Percentiles rank a stretch among this genome's conserved stretches.
Conservation (phyloP, 192 early-diverging fungal genomes). For the Backusella psychrophila region DNA sequence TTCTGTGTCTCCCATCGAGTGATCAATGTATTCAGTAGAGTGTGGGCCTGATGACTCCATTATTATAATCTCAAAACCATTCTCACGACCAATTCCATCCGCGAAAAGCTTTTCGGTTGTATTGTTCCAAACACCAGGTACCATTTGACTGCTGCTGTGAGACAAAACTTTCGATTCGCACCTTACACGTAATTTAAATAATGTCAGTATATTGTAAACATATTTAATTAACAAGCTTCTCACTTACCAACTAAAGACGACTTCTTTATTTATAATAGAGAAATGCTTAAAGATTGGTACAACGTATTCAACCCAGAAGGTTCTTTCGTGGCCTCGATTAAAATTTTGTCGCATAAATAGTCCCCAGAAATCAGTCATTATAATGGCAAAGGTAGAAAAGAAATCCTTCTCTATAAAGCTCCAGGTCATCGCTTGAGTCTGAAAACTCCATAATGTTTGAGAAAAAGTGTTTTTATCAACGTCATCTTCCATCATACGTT, state of each 20-base stretch:
- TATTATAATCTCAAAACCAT: conserved; percentile 3
- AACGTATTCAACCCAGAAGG: conserved; percentile 8
- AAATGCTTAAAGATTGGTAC: not conserved
- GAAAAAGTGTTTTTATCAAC: conserved; percentile 11
- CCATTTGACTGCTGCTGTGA: conserved; percentile 9
- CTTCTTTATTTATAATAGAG: not conserved
- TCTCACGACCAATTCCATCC: conserved; percentile 10
- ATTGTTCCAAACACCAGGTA: conserved; percentile 1
- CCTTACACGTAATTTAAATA: conserved; percentile 3
- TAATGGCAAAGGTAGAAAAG: not conserved
- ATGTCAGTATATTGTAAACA: conserved; percentile 10
- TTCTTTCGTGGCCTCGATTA: not conserved
- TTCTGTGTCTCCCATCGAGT: not conserved
- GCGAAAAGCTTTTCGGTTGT: conserved; percentile 8
- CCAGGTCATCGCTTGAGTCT: not conserved
- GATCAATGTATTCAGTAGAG: conserved; percentile 8
- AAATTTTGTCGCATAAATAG: conserved; percentile 11
- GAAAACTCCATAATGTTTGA: conserved; percentile 1
- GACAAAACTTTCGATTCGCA: conserved; percentile 9
- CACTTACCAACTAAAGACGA: not conserved
- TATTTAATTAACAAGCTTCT: conserved; percentile 8
- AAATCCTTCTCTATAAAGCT: not conserved
- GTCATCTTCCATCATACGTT: conserved; percentile 13
- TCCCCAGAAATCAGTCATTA: conserved; percentile 9
- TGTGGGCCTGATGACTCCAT: conserved; percentile 1